Conservation (phyloP, 257 asterid species). For the Galeopsis tetrahit region DNA sequence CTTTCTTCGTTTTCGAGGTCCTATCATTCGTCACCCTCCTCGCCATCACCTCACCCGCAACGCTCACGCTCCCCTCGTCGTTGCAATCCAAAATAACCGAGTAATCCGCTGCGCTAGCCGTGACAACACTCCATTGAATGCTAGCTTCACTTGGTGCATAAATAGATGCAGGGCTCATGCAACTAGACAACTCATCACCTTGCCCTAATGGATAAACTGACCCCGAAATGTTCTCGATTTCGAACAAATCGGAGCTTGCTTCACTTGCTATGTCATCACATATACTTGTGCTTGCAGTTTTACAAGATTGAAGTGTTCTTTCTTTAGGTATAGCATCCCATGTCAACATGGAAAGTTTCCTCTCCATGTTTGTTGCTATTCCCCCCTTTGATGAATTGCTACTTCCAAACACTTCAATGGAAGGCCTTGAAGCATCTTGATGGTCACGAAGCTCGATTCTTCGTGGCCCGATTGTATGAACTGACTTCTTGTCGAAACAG, state of each 20-base stretch:
- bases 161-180: conserved; percentile 53
- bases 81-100: conserved; percentile 52
- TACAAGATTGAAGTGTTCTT: conserved; percentile 37
- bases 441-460: conserved; percentile 21
- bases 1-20: conserved; percentile 33
- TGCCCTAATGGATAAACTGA: conserved; percentile 31
- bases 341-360: conserved; percentile 75
- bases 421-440: conserved; percentile 47
- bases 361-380: conserved; percentile 56
- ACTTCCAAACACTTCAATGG: conserved; percentile 77
- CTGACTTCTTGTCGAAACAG: conserved; percentile 58
- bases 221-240: conserved; percentile 70
- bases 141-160: conserved; percentile 85
- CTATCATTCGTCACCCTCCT: neutral
- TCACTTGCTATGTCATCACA: conserved; percentile 78
- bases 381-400: conserved; percentile 38
- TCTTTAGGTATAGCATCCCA: conserved; percentile 87
- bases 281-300: conserved; percentile 33
- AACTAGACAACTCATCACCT: conserved; percentile 37
- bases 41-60: conserved; percentile 29
- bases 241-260: conserved; percentile 87
- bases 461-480: conserved; percentile 40
- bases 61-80: conserved; percentile 43
- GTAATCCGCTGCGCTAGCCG: conserved; percentile 76
- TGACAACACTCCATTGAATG: conserved; percentile 82